Evolutionary conservation across 305 asterid genomes (phyloP).

Genomic region (Solanum hybrid): DNA sequence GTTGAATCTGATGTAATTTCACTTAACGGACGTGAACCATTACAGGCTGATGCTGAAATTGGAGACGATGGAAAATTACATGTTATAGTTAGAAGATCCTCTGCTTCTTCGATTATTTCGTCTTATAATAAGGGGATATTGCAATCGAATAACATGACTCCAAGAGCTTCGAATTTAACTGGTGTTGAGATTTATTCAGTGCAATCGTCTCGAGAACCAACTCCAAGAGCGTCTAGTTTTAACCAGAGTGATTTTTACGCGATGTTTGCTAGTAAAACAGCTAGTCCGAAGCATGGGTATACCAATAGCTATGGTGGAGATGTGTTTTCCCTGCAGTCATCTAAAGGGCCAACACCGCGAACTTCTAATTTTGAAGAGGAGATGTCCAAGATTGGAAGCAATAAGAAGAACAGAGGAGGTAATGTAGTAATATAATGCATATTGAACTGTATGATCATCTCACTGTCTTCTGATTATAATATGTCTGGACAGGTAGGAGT

Average conservation of each 20-base stretch:
- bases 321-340: constrained; percentile 56
- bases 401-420: constrained; percentile 16
- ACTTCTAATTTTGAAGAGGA: constrained; percentile 89
- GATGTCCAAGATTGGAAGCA: constrained; percentile 48
- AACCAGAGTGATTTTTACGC: constrained; percentile 80
- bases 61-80: constrained; percentile 86
- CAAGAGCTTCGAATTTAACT: constrained; percentile 73
- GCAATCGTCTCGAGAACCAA: constrained; percentile 79
- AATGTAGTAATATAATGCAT: background rate
- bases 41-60: constrained; percentile 82
- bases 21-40: constrained; percentile 64
- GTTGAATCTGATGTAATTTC: constrained; percentile 86
- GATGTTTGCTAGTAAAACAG: constrained; percentile 66
- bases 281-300: constrained; percentile 70
- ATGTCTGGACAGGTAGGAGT: constrained; percentile 23
- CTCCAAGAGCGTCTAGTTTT: constrained; percentile 87
- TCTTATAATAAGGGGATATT: constrained; percentile 41
- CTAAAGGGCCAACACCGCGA: constrained; percentile 79
- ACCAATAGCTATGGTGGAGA: constrained; percentile 59
- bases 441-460: background rate
- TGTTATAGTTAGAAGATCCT: constrained; percentile 62
- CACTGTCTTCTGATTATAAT: background rate
- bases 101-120: constrained; percentile 46
- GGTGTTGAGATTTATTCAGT: constrained; percentile 91
- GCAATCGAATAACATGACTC: constrained; percentile 46